Evolutionary conservation across 768 basidiomycete genomes (phyloP).

Genomic region (Tricholoma flavovirens): DNA sequence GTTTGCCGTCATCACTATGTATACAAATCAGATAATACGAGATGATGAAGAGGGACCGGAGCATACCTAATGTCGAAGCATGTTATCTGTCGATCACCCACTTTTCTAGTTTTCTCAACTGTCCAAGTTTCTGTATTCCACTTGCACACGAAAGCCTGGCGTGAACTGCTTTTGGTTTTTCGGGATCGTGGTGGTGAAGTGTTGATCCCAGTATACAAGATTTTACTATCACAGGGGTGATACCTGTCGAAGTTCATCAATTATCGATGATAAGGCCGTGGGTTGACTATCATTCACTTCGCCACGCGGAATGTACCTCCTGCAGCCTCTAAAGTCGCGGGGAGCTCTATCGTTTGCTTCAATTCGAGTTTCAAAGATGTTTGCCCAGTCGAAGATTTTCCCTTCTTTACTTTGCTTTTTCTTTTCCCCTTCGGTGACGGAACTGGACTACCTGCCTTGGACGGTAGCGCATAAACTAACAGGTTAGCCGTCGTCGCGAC

Average conservation of each 20-base stretch:
- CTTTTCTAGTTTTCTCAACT: conserved; percentile 58
- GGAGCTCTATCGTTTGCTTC: conserved; percentile 48
- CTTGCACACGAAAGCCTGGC: conserved; percentile 60
- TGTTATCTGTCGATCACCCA: conserved; percentile 77
- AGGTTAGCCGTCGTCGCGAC: conserved; percentile 61
- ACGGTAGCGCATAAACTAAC: conserved; percentile 55
- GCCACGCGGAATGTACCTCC: conserved; percentile 62
- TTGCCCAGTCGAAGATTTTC: conserved; percentile 10
- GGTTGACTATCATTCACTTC: conserved; percentile 26
- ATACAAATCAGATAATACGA: conserved; percentile 4
- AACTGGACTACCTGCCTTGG: conserved; percentile 9
- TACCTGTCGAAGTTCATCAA: conserved; percentile 34
- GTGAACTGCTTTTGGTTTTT: conserved; percentile 46
- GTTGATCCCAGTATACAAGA: conserved; percentile 71
- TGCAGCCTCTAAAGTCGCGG: conserved; percentile 40
- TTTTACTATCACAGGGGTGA: conserved; percentile 44
- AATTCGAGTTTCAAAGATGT: conserved; percentile 24
- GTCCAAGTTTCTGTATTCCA: conserved; percentile 75
- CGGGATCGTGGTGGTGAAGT: conserved; percentile 53
- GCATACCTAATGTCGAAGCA: conserved; percentile 83
- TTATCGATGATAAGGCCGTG: neutral
- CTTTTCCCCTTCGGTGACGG: conserved; percentile 32
- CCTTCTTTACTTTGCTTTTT: conserved; percentile 34
- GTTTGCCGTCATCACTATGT: conserved; percentile 68
- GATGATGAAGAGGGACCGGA: neutral